Base-by-base conservation (phyloP, 202 grass and related monocot genomes). In the Bolboschoenoplectus hybrid region DNA sequence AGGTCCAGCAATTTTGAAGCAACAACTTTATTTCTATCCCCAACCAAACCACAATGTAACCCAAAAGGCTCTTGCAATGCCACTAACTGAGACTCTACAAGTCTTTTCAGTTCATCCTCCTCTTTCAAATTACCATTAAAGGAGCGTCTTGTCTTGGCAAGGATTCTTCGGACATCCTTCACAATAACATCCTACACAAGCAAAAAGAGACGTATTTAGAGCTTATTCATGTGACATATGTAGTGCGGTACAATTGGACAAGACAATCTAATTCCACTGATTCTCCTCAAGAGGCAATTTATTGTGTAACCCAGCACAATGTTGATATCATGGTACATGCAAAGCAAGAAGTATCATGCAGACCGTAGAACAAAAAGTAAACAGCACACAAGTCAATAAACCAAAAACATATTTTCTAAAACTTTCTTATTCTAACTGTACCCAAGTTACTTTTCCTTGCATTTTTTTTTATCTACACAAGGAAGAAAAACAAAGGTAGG, bases 121-220 rank as follows among this genome's bases (percentile, higher is more conserved):
- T 89, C 60, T 51, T 67, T 79, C 69, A 82, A 73, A 85, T 56
- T 52, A 8, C 87, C 83, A 32, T 92, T 84, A 82, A 89, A 97
- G 36, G 82, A 87, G 77, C 82, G 85, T 80, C 87, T 80, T 14
- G 49, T 90, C 47, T 86, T 80, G 51, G 74, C 91, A 64, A 93
- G 87, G 1, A 66, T 74, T 90, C 88, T 35, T 16, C 74, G 87
- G 61, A 97, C 90, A 43, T 63, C 68, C 52, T 90, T 92, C 65
- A 93, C 88, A n/a, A 97, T 63, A 73, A 93, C 93, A 86, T 93
- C 91, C 94, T 97, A 90, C 88, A 85, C 5, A 81, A 38, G 57
- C 51, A 45, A 39, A 85, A 87, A 26, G 26, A 26, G 43, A 5
- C 3, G 82, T 4, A 60, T 38, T 82, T 88, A 64, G 32, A 36